Evolutionary conservation across 192 early-diverging fungal genomes (phyloP).

Genomic region (Umbelopsis isabellina): DNA sequence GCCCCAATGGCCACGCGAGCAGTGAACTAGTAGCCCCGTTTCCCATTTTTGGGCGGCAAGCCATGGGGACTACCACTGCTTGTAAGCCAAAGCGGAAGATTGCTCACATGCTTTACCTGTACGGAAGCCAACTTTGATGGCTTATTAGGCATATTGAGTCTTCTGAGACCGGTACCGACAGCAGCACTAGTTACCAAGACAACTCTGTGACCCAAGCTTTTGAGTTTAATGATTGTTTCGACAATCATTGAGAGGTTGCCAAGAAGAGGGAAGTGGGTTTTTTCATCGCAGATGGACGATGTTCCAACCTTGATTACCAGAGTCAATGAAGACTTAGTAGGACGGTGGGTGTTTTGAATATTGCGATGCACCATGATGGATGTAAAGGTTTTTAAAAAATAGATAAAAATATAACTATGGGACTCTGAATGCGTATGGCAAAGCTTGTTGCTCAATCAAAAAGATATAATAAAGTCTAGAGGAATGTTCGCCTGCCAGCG

Average conservation of each 20-base stretch:
- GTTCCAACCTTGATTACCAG: slow-evolving; percentile 95
- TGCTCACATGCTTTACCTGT: slow-evolving; percentile 49
- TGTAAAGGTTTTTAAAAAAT: background rate
- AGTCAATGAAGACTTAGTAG: slow-evolving; percentile 54
- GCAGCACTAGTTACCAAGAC: slow-evolving; percentile 93
- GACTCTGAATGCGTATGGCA: slow-evolving; percentile 13
- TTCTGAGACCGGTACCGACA: slow-evolving; percentile 85
- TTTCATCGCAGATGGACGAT: slow-evolving; percentile 93
- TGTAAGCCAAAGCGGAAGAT: slow-evolving; percentile 8
- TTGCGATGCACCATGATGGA: slow-evolving; percentile 32
- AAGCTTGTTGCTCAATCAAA: slow-evolving; percentile 19
- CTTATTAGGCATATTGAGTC: slow-evolving; percentile 72
- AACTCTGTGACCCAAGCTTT: slow-evolving; percentile 76
- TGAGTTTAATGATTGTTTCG: slow-evolving; percentile 88
- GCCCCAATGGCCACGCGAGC: slow-evolving; percentile 5
- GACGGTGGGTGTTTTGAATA: slow-evolving; percentile 34
- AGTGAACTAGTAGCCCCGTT: slow-evolving; percentile 10
- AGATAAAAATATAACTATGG: slow-evolving; percentile 7
- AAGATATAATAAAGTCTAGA: slow-evolving; percentile 8
- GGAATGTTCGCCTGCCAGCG: slow-evolving; percentile 16
- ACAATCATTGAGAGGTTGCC: slow-evolving; percentile 88
- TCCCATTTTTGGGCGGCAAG: slow-evolving; percentile 10
- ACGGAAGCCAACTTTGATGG: slow-evolving; percentile 81
- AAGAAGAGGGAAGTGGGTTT: slow-evolving; percentile 86
- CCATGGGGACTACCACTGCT: background rate